Conservation (phyloP, 2,329 filamentous ascomycete genomes). For the Cyclaneusma minus region DNA sequence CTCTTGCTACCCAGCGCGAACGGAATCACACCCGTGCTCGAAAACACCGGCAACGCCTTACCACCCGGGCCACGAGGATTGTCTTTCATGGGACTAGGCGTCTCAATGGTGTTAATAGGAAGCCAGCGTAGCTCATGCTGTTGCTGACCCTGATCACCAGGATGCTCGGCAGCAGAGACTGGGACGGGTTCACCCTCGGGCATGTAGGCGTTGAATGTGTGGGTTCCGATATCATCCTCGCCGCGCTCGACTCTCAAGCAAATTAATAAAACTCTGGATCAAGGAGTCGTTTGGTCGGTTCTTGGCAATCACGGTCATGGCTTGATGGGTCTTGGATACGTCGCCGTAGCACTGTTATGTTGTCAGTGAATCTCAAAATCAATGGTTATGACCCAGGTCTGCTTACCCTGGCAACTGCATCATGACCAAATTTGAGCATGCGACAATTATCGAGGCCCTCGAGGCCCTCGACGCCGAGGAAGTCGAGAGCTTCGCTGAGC, state of each 20-base stretch:
- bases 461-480: no score
- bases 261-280: no score
- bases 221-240: slow-evolving; percentile 3
- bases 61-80: slow-evolving; percentile 3
- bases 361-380: no score
- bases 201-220: slow-evolving; percentile 35
- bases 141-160: no score
- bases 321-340: slow-evolving; percentile 7
- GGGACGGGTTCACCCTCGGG: slow-evolving; percentile 34
- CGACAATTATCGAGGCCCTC: no score
- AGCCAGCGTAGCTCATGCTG: slow-evolving; percentile 34
- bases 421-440: no score
- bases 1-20: slow-evolving; percentile 9
- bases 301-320: slow-evolving; percentile 5
- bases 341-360: slow-evolving; percentile 2
- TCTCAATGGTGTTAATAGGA: slow-evolving; percentile 25
- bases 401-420: no score
- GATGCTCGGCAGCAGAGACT: slow-evolving; percentile 22
- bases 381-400: no score
- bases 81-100: slow-evolving; percentile 11
- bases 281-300: slow-evolving; percentile 1
- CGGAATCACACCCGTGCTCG: slow-evolving; percentile 15
- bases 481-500: no score
- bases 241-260: no score
- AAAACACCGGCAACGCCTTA: slow-evolving; percentile 18